These are phyloP conservation scores for Pezicula rhizophila DNA, from an alignment of 2,329 filamentous ascomycete genomes.

Conservation along the genomic window DNA sequence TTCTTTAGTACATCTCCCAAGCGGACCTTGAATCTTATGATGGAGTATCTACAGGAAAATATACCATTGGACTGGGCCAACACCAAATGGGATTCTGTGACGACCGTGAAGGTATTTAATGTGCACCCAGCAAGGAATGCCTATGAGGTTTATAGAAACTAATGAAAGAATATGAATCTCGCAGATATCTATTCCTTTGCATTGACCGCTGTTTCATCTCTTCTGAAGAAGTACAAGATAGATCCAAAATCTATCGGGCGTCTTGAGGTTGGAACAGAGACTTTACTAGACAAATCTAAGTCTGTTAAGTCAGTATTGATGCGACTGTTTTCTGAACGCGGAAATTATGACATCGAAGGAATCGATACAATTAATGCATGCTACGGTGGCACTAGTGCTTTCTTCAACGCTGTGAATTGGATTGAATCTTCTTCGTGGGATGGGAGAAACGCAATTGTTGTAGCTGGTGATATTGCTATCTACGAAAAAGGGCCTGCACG, in stretches of 20 bases:
- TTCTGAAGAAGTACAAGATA: conserved; percentile 73
- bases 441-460: conserved; percentile 68
- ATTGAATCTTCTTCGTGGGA: conserved; percentile 79
- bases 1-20: conserved; percentile 72
- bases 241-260: conserved; percentile 68
- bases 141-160: not conserved
- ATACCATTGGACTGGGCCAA: conserved; percentile 81
- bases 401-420: conserved; percentile 78
- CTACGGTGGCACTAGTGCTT: conserved; percentile 75
- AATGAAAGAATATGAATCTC: not conserved
- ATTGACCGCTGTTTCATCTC: conserved; percentile 67
- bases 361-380: conserved; percentile 76
- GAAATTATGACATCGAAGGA: conserved; percentile 75
- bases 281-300: conserved; percentile 79
- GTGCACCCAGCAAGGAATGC: conserved; percentile 14
- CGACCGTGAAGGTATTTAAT: conserved; percentile 59
- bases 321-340: conserved; percentile 66
- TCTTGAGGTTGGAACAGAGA: conserved; percentile 77
- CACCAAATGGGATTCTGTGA: conserved; percentile 85
- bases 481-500: conserved; percentile 76
- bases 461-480: conserved; percentile 73
- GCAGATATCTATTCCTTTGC: conserved; percentile 75
- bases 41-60: conserved; percentile 71
- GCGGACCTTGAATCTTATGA: conserved; percentile 74
- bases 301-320: conserved; percentile 79